Base-by-base conservation (phyloP, 1,284 basidiomycete genomes). In the Apiotrichum mycotoxinovorans region DNA sequence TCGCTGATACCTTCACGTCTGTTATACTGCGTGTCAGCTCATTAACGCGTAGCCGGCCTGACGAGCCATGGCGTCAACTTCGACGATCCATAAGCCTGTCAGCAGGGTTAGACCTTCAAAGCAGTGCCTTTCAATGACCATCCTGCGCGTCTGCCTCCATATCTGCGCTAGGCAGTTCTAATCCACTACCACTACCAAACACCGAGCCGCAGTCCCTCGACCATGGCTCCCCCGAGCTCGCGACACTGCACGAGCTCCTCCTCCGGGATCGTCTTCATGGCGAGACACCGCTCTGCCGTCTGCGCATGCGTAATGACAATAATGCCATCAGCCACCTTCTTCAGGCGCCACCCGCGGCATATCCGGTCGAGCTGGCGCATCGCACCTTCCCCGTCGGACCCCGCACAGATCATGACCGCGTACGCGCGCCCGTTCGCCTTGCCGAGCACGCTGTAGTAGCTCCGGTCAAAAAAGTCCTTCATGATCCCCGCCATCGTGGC, bases 401-500 rank as follows among this genome's bases (percentile, higher is more conserved):
- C 61, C 4, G 57, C 61, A 17, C 61, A 62, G 49, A 62, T 57
- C 25, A 62, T 34, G n/a, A 40, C 44, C 10, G 54, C 57, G 49
- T 62, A 62, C 20, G 61, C 34, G 10, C 61, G 57, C 27, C 61
- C 61, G 33, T 62, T 62, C 2, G 52, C 33, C 17, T 48, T 34
- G 14, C 53, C 51, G 2, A 62, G 54, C 10, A 51, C 54, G 45
- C 54, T 48, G 27, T 62, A 62, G 54, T 41, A 62, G 17, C 37
- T 34, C 8, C 61, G 47, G 49, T 62, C 61, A 26, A 58, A 54
- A 18, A 62, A 54, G 42, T 58, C 61, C 41, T 62, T 62, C 52
- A 62, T 54, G 9, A 54, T 33, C 20, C 61, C 61, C 11, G 52
- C 52, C 44, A 62, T 44, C 0, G 57, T 20, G 0, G 61, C 61